These are phyloP conservation scores for Malassezia obtusa DNA, from an alignment of 1,284 basidiomycete species.

Conservation along the genomic window DNA sequence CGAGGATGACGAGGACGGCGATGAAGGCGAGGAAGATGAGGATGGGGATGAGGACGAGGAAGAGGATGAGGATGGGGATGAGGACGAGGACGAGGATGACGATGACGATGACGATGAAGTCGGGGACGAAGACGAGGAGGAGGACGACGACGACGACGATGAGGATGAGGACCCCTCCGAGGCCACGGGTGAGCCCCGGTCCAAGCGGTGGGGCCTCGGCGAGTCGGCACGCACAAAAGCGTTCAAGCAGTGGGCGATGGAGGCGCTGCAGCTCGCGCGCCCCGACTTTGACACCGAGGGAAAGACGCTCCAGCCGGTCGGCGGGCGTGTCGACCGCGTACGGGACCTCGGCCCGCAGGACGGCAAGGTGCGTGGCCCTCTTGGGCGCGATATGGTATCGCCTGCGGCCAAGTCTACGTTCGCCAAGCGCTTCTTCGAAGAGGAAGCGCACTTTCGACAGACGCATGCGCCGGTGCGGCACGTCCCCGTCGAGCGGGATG, in stretches of 20 bases:
- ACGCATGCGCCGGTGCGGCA: conserved; percentile 4
- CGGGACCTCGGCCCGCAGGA: conserved; percentile 38
- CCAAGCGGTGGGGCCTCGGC: neutral
- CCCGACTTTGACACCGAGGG: conserved; percentile 3
- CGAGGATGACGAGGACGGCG: conserved; percentile 15
- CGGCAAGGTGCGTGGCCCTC: conserved; percentile 40
- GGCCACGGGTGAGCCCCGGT: conserved; percentile 10
- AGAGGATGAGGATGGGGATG: neutral
- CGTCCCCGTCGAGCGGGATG: conserved; percentile 19
- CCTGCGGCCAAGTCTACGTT: conserved; percentile 26
- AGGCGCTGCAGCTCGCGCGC: conserved; percentile 28
- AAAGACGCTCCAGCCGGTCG: conserved; percentile 29
- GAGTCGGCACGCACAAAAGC: conserved; percentile 11
- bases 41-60: conserved; percentile 14
- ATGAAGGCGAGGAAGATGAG: conserved; percentile 17
- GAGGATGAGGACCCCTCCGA: conserved; percentile 9
- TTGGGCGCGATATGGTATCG: conserved; percentile 28
- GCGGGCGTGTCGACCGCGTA: conserved; percentile 34
- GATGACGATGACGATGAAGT: neutral
- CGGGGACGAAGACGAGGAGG: conserved; percentile 3
- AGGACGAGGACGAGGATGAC: conserved; percentile 1
- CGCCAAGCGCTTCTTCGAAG: conserved; percentile 22
- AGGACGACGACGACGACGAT: conserved; percentile 17
- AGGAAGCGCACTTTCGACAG: conserved; percentile 5
- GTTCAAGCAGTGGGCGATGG: conserved; percentile 46